Evolutionary conservation across 257 asterid genomes (phyloP), one percentile per base, ranked within the genome.

Genomic region (Thymus quinquecostatus): DNA sequence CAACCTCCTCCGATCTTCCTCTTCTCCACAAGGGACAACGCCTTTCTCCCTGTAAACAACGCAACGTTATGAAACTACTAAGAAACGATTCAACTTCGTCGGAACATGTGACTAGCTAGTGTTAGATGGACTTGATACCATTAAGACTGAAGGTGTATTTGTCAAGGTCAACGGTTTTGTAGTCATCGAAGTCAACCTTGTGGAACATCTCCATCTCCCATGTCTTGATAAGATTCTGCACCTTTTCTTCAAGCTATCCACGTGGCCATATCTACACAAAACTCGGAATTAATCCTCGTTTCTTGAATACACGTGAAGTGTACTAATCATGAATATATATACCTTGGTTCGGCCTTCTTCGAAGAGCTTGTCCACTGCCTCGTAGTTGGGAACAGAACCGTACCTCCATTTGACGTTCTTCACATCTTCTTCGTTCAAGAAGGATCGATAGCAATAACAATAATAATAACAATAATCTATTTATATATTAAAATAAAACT

Each of bases 271-370:
- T 57, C 89, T 85, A 27, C 11, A 10, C 6, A 21, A 21, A 21
- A 21, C 44, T 38, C 44, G 5, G 6, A 38, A 2, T 38, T 38
- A 38, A 38, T 2, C 44, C 6, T 38, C 6, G 5, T 38, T 6
- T 38, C 6, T 38, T 38, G 6, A 38, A 2, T 38, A 2, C 21
- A 21, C 21, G 44, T 38, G 44, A 38, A 38, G 44, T 38, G 1
- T 2, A 38, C 6, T 38, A 38, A 21, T 21, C 21, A 21, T 21
- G 21, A 38, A 38, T 38, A 48, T 40, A 13, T n/a, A 10, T 81
- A 88, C 97, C 76, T 85, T 84, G 49, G 96, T 87, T 80, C 88
- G 78, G 77, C 92, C 96, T 77, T 89, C 61, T 84, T 91, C 91
- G 45, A 91, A 91, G 70, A 91, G 86, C 70, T 87, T 80, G 84